Evolutionary conservation across 768 basidiomycete species (phyloP), one percentile per base, ranked within the genome.

Genomic region (Panaeolus papilionaceus): DNA sequence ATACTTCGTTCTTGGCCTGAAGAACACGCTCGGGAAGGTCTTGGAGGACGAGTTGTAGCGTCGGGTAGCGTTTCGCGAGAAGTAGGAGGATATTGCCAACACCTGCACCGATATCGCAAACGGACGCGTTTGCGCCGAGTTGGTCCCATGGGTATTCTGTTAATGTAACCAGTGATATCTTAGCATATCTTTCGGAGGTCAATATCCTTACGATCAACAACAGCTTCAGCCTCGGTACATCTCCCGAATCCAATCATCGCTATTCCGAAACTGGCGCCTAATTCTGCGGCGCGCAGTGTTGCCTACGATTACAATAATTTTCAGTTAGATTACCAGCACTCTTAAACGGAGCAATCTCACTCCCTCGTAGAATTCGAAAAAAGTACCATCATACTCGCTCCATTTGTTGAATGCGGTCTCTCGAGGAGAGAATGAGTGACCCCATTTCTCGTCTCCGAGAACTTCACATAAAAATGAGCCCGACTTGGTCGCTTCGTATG

Each of bases 81-180:
- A 74, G 71, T 14, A 82, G 71, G 14, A 51, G 72, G 18, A 77
- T 71, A 51, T 76, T 71, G 1, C 84, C 83, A 49, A 79, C 75
- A 6, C 80, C 79, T 6, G 81, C 79, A 14, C 80, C 83, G 12
- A 84, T 75, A 71, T 84, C 83, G 63, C 80, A 80, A 18, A 84
- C 73, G 2, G 47, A 44, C 18, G 42, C 42, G 42, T 72, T 70
- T 3, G 78, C 70, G 12, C 74, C 76, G 4, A 42, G 9, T 14
- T 73, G 66, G 0, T 69, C 72, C 83, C 82, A 84, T 7, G 79
- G 75, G 63, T 75, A 82, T 9, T 51, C 49, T 51, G 49, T 28
- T 39, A 7, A 39, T 39, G 38, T 8, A 39, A 12, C 12, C 12
- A 39, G 38, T 12, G 7, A 12, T 8, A 39, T 39, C 12, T 39